These are phyloP conservation scores for Apiospora sp. DNA, from an alignment of 2,329 filamentous ascomycete genomes.

Conservation along the genomic window DNA sequence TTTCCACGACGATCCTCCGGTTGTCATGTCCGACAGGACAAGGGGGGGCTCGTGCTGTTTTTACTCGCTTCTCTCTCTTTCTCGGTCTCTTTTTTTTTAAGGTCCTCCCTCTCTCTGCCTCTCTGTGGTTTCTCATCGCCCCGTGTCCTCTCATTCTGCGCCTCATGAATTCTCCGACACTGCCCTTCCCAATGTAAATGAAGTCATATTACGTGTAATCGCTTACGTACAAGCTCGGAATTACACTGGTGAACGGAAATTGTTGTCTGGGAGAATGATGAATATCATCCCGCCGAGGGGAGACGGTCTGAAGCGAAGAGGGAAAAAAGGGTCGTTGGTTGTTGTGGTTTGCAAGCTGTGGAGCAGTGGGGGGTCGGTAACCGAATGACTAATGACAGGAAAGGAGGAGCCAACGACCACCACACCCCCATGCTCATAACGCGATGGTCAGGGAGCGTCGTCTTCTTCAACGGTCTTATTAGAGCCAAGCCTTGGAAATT, in stretches of 20 bases:
- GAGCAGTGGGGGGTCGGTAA: background rate
- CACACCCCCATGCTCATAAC: background rate
- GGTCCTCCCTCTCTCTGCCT: background rate
- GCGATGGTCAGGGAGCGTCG: background rate
- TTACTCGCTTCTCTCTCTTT: background rate
- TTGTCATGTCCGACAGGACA: background rate
- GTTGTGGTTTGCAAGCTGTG: background rate
- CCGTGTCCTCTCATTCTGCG: too few species aligned
- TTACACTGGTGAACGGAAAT: too few species aligned
- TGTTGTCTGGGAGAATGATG: too few species aligned
- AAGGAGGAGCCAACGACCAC: background rate
- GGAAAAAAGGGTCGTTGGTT: background rate
- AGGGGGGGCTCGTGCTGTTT: background rate
- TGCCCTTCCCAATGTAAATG: too few species aligned
- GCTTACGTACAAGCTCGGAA: too few species aligned
- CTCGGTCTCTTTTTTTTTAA: background rate
- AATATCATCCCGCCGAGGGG: too few species aligned
- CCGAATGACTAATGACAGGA: background rate
- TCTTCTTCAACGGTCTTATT: background rate
- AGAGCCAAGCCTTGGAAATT: background rate
- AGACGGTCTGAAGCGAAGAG: background rate
- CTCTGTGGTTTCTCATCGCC: too few species aligned
- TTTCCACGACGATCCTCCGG: conserved; percentile 11
- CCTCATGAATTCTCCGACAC: too few species aligned
- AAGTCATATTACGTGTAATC: background rate